Evolutionary conservation across 2,329 filamentous ascomycete species (phyloP).

Genomic region (Penicillium expansum): DNA sequence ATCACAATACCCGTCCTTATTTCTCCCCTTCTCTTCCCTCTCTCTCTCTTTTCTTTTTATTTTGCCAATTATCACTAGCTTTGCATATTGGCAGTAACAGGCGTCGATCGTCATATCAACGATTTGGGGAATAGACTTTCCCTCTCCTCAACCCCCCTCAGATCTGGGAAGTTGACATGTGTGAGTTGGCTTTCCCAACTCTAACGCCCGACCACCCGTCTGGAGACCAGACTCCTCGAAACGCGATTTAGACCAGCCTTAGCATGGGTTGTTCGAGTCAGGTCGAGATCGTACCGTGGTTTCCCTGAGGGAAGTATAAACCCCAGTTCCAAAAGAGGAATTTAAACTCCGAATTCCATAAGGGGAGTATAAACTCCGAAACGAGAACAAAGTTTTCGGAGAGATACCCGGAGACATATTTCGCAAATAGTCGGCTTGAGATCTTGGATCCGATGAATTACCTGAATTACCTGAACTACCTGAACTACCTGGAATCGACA

Average conservation of each 20-base stretch:
- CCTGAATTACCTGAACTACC: too few species aligned
- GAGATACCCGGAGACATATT: not conserved
- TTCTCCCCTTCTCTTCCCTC: not conserved
- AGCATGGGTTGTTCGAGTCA: not conserved
- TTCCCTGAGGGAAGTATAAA: not conserved
- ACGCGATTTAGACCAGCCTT: not conserved
- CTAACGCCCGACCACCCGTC: not conserved
- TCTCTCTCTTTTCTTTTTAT: not conserved
- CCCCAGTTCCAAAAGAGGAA: too few species aligned
- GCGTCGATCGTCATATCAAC: constrained; percentile 1
- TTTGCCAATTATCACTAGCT: not conserved
- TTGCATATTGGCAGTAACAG: not conserved
- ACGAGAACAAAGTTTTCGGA: not conserved
- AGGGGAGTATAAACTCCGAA: not conserved
- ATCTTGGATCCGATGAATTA: not conserved
- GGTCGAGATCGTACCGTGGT: not conserved
- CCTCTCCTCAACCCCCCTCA: not conserved
- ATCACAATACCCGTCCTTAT: not conserved
- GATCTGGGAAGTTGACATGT: not conserved
- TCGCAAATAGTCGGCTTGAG: not conserved
- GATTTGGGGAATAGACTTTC: not conserved
- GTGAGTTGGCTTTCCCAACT: not conserved
- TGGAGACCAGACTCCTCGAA: not conserved
- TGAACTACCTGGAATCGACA: not conserved
- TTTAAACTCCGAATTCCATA: not conserved